A percentile compares a stretch with the other conserved stretches of the same genome.
Conservation (phyloP, 345 rosid genomes). For the Fremontodendron californicum region DNA sequence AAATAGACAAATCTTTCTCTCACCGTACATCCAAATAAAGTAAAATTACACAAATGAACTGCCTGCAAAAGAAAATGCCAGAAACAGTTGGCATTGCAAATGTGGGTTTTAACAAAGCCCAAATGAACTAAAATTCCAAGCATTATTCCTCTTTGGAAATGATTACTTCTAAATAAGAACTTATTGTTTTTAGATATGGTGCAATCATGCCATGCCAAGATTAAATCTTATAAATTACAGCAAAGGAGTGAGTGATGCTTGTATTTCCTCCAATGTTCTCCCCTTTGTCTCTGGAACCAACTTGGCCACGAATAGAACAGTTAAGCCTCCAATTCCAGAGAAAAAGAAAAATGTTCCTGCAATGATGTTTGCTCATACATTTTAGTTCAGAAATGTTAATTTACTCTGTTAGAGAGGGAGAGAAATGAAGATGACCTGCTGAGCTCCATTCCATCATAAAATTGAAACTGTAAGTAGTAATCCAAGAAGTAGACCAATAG, state of each 20-base stretch:
- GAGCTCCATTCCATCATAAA: slow-evolving; percentile 46
- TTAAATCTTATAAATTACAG: not conserved
- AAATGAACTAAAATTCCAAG: not conserved
- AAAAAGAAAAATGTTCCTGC: slow-evolving; percentile 46
- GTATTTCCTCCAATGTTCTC: slow-evolving; percentile 51
- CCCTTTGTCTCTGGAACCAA: slow-evolving; percentile 62
- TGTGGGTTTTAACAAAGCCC: too few relatives aligned
- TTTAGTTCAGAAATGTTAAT: not conserved
- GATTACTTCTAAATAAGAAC: not conserved
- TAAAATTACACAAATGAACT: too few relatives aligned
- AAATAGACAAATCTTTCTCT: too few relatives aligned
- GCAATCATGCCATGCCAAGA: not conserved
- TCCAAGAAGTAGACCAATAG: slow-evolving; percentile 37
- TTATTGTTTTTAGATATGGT: not conserved
- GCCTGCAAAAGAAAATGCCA: too few relatives aligned
- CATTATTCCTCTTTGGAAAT: not conserved
- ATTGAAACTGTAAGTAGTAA: slow-evolving; percentile 36
- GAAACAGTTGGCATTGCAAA: too few relatives aligned
- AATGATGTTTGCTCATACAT: not conserved
- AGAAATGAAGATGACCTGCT: slow-evolving; percentile 23
- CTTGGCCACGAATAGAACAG: slow-evolving; percentile 36
- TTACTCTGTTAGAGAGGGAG: not conserved
- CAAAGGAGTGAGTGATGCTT: slow-evolving; percentile 32
- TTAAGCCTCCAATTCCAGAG: slow-evolving; percentile 21
- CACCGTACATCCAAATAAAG: too few relatives aligned